phyloP scores from a whole-genome alignment of 352 stramenopile species.

The Phytopythium boreale region DNA sequence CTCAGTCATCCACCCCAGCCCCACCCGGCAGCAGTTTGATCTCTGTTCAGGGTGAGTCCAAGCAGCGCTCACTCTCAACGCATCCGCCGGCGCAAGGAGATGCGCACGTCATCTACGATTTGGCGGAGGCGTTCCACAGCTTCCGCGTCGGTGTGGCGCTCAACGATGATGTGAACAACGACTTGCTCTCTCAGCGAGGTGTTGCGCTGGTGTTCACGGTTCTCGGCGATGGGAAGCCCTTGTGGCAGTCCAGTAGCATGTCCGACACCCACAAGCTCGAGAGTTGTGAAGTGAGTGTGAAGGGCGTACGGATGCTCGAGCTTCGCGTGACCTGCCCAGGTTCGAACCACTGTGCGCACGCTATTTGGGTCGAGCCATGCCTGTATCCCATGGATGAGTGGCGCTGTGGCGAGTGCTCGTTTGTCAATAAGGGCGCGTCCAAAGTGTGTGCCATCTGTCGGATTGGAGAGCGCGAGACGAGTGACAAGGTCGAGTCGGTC shows the following conservation, averaged over 20 bases:
- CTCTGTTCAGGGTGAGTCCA: constrained; percentile 54
- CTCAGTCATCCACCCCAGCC: neutral
- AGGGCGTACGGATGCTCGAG: constrained; percentile 71
- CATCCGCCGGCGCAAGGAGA: constrained; percentile 70
- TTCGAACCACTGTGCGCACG: constrained; percentile 77
- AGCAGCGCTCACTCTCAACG: constrained; percentile 75
- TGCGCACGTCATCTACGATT: constrained; percentile 81
- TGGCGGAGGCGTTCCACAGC: constrained; percentile 53
- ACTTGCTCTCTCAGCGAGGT: constrained; percentile 51
- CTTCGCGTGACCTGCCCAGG: constrained; percentile 63
- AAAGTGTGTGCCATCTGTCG: constrained; percentile 51
- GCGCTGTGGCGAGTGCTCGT: constrained; percentile 58
- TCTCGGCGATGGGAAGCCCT: constrained; percentile 52
- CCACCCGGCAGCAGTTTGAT: constrained; percentile 32
- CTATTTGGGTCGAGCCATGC: constrained; percentile 78
- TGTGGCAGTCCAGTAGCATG: constrained; percentile 79
- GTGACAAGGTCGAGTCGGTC: neutral
- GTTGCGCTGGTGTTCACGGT: constrained; percentile 68
- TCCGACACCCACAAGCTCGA: constrained; percentile 35
- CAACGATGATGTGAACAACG: constrained; percentile 69
- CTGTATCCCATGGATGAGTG: constrained; percentile 70
- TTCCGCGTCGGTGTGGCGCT: constrained; percentile 61
- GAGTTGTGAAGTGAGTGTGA: constrained; percentile 58
- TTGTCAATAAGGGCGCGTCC: constrained; percentile 63
- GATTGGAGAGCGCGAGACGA: constrained; percentile 22